Base-by-base conservation (phyloP, 164 flowering plant genomes). In the Sedum album region DNA sequence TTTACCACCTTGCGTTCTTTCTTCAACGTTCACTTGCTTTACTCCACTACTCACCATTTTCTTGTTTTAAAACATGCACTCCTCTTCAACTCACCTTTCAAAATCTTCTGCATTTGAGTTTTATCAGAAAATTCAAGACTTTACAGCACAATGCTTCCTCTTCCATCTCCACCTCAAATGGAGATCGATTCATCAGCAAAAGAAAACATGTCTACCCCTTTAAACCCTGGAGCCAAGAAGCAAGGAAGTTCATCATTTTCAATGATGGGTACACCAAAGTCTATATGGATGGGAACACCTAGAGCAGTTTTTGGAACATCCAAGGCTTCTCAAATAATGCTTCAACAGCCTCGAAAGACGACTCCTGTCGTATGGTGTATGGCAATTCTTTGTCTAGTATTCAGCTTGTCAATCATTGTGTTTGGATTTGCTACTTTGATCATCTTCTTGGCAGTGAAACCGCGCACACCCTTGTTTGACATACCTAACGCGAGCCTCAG, bases 381-480 rank as follows among this genome's bases (percentile, higher is more conserved):
- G 14, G 86, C 89, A 13, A 44, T 84, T 48, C 39, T 80, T 5
- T 89, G 97, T 55, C 70, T 89, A 35, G 44, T 88, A 23, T 86
- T 91, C 60, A 81, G 90, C 73, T 73, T 91, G 35, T 10, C 83
- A 51, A 77, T 89, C 57, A 86, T 91, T 70, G 71, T 89, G 66
- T 79, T 88, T 9, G 96, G 87, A 28, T 76, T 85, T 1, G 74
- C 80, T 31, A 86, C 82, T 65, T 65, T 88, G 70, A 74, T 89
- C 36, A 70, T 89, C 79, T 91, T 78, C 72, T 77, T 88, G 0
- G 81, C 31, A 39, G 65, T 89, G 23, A 89, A 78, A 60, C 96
- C 96, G 4, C 73, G 78, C 68, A 71, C 33, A 70, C 97, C 96
- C 0, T 23, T 70, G 39, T 82, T 89, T 57, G 92, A 88, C 69